These are phyloP conservation scores for Parathielavia hyrcaniae DNA, from an alignment of 495 filamentous ascomycete genomes.

Conservation along the genomic window DNA sequence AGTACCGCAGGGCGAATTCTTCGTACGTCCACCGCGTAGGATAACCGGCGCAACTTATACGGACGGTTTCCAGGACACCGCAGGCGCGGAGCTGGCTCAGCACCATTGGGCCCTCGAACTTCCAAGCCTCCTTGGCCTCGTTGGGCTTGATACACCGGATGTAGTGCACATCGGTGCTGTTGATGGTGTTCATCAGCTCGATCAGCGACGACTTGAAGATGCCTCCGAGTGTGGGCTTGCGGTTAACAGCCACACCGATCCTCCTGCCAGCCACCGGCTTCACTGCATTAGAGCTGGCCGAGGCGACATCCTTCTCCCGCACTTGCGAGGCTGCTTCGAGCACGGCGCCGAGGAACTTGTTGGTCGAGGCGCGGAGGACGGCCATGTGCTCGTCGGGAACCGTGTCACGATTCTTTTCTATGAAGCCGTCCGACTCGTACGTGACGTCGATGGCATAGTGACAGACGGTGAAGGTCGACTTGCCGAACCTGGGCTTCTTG, in stretches of 20 bases:
- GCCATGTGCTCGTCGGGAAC: constrained; percentile 98
- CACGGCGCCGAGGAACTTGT: constrained; percentile 78
- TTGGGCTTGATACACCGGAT: constrained; percentile 99
- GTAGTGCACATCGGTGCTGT: constrained; percentile 96
- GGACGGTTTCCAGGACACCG: constrained; percentile 96
- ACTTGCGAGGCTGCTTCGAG: constrained; percentile 77
- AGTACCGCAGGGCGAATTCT: constrained; percentile 95
- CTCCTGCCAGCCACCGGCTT: constrained; percentile 70
- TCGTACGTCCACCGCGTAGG: constrained; percentile 99
- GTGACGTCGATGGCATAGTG: constrained; percentile 99
- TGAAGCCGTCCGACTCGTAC: constrained; percentile 99
- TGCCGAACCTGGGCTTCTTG: constrained; percentile 96
- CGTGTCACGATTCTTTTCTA: constrained; percentile 98
- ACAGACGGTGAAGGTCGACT: constrained; percentile 95
- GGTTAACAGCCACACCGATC: constrained; percentile 82
- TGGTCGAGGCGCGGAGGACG: constrained; percentile 75
- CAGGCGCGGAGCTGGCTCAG: constrained; percentile 94
- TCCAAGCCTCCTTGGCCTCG: constrained; percentile 94
- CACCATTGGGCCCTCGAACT: constrained; percentile 98
- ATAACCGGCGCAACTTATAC: constrained; percentile 97
- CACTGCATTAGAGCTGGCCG: constrained; percentile 61
- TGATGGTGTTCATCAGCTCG: constrained; percentile 96
- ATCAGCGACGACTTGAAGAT: constrained; percentile 99
- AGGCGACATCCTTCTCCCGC: constrained; percentile 76
- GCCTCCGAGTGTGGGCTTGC: constrained; percentile 94